These are phyloP conservation scores for Cercospora brassicicola DNA, from an alignment of 2,329 filamentous ascomycete species.

Conservation along the genomic window DNA sequence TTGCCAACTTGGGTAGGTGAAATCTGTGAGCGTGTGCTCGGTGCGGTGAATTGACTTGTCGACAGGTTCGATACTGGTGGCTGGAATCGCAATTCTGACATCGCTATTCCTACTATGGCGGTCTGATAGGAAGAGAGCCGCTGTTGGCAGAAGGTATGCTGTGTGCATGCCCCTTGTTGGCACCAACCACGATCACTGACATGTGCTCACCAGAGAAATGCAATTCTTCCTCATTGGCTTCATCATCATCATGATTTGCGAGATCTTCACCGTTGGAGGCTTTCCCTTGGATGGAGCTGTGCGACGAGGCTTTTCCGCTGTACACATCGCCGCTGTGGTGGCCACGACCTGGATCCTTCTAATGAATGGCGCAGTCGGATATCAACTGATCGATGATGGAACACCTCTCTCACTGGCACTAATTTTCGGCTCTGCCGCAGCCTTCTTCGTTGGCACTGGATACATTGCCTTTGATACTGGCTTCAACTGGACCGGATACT, in stretches of 20 bases:
- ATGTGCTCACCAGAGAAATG: constrained; percentile 67
- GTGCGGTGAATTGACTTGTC: constrained; percentile 35
- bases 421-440: constrained; percentile 66
- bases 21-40: neutral
- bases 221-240: constrained; percentile 88
- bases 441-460: constrained; percentile 83
- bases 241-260: constrained; percentile 85
- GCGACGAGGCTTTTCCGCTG: constrained; percentile 79
- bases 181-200: constrained; percentile 40
- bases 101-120: constrained; percentile 69
- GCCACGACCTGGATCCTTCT: constrained; percentile 80
- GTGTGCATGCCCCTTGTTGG: neutral
- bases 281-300: constrained; percentile 73
- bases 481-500: constrained; percentile 79
- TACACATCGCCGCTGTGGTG: constrained; percentile 85
- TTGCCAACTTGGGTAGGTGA: constrained; percentile 78
- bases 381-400: constrained; percentile 89
- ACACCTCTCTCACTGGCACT: constrained; percentile 80
- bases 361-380: constrained; percentile 66
- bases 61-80: constrained; percentile 82
- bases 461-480: constrained; percentile 96
- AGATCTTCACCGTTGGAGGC: constrained; percentile 92
- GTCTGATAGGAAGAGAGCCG: constrained; percentile 87
- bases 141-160: constrained; percentile 84
- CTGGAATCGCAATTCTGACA: constrained; percentile 70